Evolutionary conservation across 129 eudicot species (phyloP), one percentile per base, ranked within the genome.

Genomic region (Flaveria linearis): DNA sequence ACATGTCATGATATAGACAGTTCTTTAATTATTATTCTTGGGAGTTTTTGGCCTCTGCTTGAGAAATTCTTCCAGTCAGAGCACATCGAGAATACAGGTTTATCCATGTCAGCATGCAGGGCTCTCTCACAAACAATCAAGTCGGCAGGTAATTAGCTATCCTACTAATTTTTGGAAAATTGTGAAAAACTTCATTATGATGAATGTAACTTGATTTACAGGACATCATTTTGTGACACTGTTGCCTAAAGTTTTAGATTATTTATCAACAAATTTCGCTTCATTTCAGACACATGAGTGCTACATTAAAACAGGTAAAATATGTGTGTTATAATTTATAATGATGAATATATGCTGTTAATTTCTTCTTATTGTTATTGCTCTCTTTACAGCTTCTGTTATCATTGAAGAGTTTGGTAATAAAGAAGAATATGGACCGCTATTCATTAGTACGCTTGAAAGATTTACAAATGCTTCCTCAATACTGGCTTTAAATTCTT

Each of bases 71-170:
- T 94, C 69, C 81, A 71, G 72, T 88, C 94, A 14, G 83, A 87
- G 58, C 90, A 87, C 71, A 87, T 89, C 45, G 94, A 87, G 81
- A 91, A 86, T 78, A 76, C 85, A 71, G 86, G 80, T 83, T 79
- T 94, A 80, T 86, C 97, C 43, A 73, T 83, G 69, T 91, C 97
- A 47, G 99, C 97, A 72, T 94, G 99, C 89, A 85, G 92, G 83
- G 89, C 97, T 73, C 97, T 94, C 75, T 85, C 99, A 71, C 92
- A 84, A 63, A 96, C 96, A 77, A 87, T 94, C 68, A 84, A 94
- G 66, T 87, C 96, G 66, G 85, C 97, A 69, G 97, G 99, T 94
- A 79, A 62, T 25, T 41, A 16, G 18, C 28, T 9, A 41, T 36
- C 41, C 67, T 66, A 66, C 16, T 16, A 66, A 2, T 66, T 7